phyloP scores from a whole-genome alignment of 192 early-diverging fungal genomes.

The Entophlyctis helioformis region DNA sequence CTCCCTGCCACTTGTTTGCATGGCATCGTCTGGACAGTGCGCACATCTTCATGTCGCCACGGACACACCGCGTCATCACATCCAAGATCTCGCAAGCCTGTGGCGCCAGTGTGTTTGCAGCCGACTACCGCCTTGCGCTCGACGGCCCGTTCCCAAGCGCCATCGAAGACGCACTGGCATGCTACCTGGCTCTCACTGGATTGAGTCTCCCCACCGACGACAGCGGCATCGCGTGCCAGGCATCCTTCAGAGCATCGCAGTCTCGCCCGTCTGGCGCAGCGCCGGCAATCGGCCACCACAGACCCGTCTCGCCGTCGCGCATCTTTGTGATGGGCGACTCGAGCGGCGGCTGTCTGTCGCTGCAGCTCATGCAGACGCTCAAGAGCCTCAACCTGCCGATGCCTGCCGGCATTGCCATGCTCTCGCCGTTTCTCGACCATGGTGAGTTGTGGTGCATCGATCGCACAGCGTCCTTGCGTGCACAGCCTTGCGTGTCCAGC shows the following conservation, averaged over 20 bases:
- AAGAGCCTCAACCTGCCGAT: conserved; percentile 36
- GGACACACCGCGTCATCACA: conserved; percentile 20
- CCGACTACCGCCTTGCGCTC: conserved; percentile 25
- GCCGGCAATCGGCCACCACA: too few species aligned
- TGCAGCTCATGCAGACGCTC: conserved; percentile 29
- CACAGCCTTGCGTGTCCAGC: too few species aligned
- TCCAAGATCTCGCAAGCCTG: conserved; percentile 2
- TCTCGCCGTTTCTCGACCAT: conserved; percentile 41
- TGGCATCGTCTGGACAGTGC: too few species aligned
- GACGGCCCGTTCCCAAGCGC: conserved; percentile 13
- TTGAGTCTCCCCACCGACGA: neutral
- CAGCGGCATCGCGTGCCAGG: neutral
- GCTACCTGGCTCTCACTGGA: conserved; percentile 14
- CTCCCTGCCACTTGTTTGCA: too few species aligned
- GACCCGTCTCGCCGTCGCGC: too few species aligned
- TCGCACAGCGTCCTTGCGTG: too few species aligned
- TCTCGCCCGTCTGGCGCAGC: conserved; percentile 13
- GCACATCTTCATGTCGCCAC: conserved; percentile 25
- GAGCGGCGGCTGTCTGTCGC: conserved; percentile 5
- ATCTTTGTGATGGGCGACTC: too few species aligned
- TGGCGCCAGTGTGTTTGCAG: conserved; percentile 10
- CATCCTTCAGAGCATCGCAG: conserved; percentile 2
- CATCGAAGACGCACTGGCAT: too few species aligned
- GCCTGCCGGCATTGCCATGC: conserved; percentile 35
- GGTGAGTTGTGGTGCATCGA: too few species aligned